These are phyloP conservation scores for Leonotis leonurus DNA, from an alignment of 257 asterid species.

Conservation along the genomic window DNA sequence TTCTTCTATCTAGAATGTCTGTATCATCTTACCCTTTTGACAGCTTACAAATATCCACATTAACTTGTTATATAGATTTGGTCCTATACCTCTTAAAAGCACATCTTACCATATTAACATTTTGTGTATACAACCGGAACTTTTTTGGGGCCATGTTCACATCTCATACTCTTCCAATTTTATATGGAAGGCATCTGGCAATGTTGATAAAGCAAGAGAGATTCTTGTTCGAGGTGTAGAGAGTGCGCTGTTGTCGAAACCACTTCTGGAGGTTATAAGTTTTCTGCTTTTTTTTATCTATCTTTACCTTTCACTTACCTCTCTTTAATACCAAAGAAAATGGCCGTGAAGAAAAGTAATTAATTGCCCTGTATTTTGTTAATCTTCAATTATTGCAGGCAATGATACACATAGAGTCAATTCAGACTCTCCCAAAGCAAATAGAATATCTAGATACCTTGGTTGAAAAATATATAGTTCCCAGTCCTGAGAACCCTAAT, in stretches of 20 bases:
- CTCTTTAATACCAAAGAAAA: not conserved
- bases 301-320: not conserved
- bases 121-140: too few relatives aligned
- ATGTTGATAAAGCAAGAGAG: constrained; percentile 48
- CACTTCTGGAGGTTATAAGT: constrained; percentile 74
- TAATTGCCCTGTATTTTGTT: not conserved
- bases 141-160: not conserved
- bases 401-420: constrained; percentile 85
- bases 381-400: constrained; percentile 53
- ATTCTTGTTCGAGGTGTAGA: constrained; percentile 64
- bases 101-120: too few relatives aligned
- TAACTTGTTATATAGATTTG: too few relatives aligned
- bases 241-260: constrained; percentile 65
- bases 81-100: too few relatives aligned
- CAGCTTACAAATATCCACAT: too few relatives aligned
- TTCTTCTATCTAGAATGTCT: too few relatives aligned
- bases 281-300: constrained; percentile 8
- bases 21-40: too few relatives aligned
- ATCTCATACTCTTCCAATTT: not conserved
- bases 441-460: constrained; percentile 70
- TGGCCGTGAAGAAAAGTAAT: not conserved
- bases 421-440: constrained; percentile 80
- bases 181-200: constrained; percentile 54
- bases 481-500: constrained; percentile 44
- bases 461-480: constrained; percentile 65